phyloP scores from a whole-genome alignment of 768 basidiomycete species.

The Phallus indusiatus region DNA sequence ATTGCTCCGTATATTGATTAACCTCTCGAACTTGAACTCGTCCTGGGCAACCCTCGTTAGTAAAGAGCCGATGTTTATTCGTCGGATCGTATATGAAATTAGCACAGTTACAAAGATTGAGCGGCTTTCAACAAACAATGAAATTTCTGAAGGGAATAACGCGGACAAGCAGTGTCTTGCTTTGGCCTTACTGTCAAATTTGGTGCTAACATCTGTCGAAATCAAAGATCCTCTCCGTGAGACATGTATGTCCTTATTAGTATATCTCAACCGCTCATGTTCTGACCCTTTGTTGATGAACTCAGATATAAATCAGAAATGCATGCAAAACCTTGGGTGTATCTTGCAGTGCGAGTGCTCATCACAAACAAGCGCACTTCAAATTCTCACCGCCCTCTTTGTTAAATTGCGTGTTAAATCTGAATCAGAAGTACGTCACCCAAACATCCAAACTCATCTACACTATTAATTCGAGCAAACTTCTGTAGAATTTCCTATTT shows the following conservation, averaged over 20 bases:
- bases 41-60: slow-evolving; percentile 48
- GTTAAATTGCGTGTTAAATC: slow-evolving; percentile 18
- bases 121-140: slow-evolving; percentile 10
- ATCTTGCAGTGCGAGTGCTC: slow-evolving; percentile 44
- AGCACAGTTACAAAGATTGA: slow-evolving; percentile 18
- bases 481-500: background rate
- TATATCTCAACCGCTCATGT: background rate
- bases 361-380: slow-evolving; percentile 33
- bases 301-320: slow-evolving; percentile 43
- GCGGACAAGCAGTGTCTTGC: slow-evolving; percentile 70
- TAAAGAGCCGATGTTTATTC: slow-evolving; percentile 34
- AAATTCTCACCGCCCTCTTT: slow-evolving; percentile 44
- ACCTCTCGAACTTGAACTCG: slow-evolving; percentile 53
- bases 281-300: background rate
- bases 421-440: slow-evolving; percentile 19
- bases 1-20: slow-evolving; percentile 58
- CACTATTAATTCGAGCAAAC: background rate
- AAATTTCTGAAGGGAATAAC: slow-evolving; percentile 19
- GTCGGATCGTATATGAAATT: slow-evolving; percentile 39
- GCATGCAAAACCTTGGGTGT: slow-evolving; percentile 42
- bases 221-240: slow-evolving; percentile 37
- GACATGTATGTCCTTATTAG: slow-evolving; percentile 35
- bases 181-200: slow-evolving; percentile 66
- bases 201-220: slow-evolving; percentile 51
- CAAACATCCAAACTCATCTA: slow-evolving; percentile 33